Conservation (phyloP, 2,329 filamentous ascomycete genomes). For the Colletotrichum karsti region DNA sequence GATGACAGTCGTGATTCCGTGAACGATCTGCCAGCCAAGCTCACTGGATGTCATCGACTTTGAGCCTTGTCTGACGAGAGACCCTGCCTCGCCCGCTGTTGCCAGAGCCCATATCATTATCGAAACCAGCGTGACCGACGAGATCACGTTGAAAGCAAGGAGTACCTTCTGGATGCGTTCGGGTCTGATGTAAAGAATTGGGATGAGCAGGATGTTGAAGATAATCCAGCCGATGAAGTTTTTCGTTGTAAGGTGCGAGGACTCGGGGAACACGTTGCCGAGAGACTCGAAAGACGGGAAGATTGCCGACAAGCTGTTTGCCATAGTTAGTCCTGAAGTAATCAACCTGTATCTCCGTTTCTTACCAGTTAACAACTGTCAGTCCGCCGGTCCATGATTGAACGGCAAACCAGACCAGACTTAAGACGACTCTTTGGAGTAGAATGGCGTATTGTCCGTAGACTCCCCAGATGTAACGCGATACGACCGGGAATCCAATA, state of each 20-base stretch:
- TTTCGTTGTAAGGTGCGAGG: constrained; percentile 33
- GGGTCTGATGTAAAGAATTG: constrained; percentile 51
- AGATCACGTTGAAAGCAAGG: constrained; percentile 38
- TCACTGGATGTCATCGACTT: constrained; percentile 25
- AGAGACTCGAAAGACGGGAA: constrained; percentile 36
- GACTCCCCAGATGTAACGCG: constrained; percentile 49
- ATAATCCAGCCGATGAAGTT: constrained; percentile 41
- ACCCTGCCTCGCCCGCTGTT: constrained; percentile 40
- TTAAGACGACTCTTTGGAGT: constrained; percentile 47
- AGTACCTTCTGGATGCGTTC: constrained; percentile 45
- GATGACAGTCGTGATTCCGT: constrained; percentile 50
- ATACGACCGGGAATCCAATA: constrained; percentile 51
- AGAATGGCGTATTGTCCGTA: constrained; percentile 48
- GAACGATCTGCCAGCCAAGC: constrained; percentile 46
- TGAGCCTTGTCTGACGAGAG: constrained; percentile 31
- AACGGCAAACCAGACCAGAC: constrained; percentile 47
- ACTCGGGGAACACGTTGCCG: constrained; percentile 34
- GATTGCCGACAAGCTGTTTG: constrained; percentile 34
- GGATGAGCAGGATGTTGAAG: constrained; percentile 39
- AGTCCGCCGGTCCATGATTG: constrained; percentile 41
- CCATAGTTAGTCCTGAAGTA: background rate
- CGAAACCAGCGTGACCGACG: constrained; percentile 38
- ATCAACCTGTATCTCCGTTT: too few species aligned
- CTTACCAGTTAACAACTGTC: constrained; percentile 27
- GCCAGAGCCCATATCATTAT: constrained; percentile 46